These are phyloP conservation scores for Phyllosticta citriasiana DNA, from an alignment of 2,329 filamentous ascomycete genomes.

Conservation along the genomic window DNA sequence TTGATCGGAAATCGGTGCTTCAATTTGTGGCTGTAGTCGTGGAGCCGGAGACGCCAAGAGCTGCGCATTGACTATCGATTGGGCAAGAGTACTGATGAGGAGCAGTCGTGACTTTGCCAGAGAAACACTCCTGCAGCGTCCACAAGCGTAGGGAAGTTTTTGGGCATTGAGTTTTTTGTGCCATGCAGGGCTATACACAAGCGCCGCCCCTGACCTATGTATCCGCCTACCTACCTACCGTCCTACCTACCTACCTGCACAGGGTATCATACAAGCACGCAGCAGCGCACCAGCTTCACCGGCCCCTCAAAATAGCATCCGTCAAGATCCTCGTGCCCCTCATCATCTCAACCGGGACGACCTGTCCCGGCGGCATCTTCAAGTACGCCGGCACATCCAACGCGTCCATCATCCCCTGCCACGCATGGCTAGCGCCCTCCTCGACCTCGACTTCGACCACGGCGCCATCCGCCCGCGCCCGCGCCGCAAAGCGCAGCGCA, in stretches of 20 bases:
- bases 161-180: neutral
- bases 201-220: no score
- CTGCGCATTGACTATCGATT: no score
- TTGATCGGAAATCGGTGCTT: no score
- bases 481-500: neutral
- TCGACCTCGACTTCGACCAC: neutral
- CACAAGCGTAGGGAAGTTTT: no score
- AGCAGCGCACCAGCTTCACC: neutral
- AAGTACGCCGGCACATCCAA: neutral
- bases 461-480: neutral
- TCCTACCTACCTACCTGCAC: neutral
- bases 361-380: neutral
- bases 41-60: no score
- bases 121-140: no score
- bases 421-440: neutral
- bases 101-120: no score
- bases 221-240: neutral
- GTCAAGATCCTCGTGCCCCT: neutral
- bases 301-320: neutral
- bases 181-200: neutral
- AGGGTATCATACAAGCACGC: neutral
- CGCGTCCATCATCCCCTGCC: neutral
- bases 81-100: no score
- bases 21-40: no score
- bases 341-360: neutral